These are phyloP conservation scores for Diplocarpon mali DNA, from an alignment of 2,329 filamentous ascomycete genomes.

Conservation along the genomic window DNA sequence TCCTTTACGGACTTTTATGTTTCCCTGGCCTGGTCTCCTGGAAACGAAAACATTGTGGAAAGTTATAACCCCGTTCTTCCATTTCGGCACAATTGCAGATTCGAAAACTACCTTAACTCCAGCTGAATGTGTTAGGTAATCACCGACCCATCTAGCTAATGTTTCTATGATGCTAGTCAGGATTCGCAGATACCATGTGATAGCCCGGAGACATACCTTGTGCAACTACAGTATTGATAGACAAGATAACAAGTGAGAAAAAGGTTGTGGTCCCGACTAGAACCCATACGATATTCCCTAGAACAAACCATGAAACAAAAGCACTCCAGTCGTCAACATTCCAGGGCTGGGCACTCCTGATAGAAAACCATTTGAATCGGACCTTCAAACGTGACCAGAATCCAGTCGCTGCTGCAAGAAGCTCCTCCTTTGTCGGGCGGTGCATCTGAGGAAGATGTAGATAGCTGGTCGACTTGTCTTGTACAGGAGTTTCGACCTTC, in stretches of 20 bases:
- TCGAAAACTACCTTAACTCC: constrained; percentile 93
- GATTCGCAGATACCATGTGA: constrained; percentile 7
- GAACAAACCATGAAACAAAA: constrained; percentile 87
- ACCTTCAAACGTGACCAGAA: constrained; percentile 87
- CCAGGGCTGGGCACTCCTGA: constrained; percentile 85
- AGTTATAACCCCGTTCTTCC: constrained; percentile 89
- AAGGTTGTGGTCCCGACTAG: constrained; percentile 96
- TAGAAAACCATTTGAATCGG: constrained; percentile 96
- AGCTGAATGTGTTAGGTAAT: constrained; percentile 88
- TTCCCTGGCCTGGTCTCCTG: constrained; percentile 69
- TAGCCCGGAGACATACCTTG: constrained; percentile 51
- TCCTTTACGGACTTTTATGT: constrained; percentile 81
- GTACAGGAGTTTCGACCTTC: constrained; percentile 7
- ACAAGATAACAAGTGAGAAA: constrained; percentile 80
- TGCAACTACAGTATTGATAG: constrained; percentile 92
- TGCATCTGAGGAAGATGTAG: constrained; percentile 50
- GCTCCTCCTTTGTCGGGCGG: constrained; percentile 84
- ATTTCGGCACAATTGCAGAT: constrained; percentile 92
- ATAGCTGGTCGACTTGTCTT: constrained; percentile 35
- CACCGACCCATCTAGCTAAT: constrained; percentile 83
- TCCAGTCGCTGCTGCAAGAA: constrained; percentile 80
- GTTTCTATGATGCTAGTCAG: constrained; percentile 51
- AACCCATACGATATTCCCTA: constrained; percentile 91
- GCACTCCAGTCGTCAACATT: constrained; percentile 95
- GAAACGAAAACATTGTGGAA: constrained; percentile 97